Base-by-base conservation (phyloP, 2,329 filamentous ascomycete species). In the Venturia aucupariae region DNA sequence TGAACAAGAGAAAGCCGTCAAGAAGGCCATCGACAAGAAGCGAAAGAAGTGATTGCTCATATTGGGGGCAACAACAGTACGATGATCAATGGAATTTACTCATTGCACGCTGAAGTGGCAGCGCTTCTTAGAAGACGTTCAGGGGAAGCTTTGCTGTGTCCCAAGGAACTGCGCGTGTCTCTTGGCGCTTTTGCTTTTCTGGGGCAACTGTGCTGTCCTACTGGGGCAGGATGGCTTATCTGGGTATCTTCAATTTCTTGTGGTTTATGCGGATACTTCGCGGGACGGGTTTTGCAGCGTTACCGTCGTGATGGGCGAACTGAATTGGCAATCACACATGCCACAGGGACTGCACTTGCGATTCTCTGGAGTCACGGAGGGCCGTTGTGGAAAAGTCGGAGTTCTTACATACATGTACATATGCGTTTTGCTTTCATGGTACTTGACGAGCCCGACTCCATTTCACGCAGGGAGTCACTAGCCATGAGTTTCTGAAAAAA, bases 1-100 rank as follows among this genome's bases (percentile, higher is more conserved):
- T 15, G 46, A 65, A 24, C 51, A 64, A n/a, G 44, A 38, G 8
- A 63, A 62, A 39, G 64, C 63, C 2, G 63, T 64, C n/a, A 64
- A 61, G 5, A 41, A 46, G 57, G 63, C 17, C 35, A 39, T 38
- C 13, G 48, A 44, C 27, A 38, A 57, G 62, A 57, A 39, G 30
- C 30, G 51, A 24, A 63, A 63, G 48, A 57, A 57, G 30, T 57
- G 51, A 57, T n/a, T 11, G 22, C 46, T 41, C 11, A 41, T 4
- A 41, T 41, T 4, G 39, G 38, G 39, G 13, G 10, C 22, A 51
- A 51, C 2, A 13, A 8, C 5, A 27, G 46, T 15, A 10, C 22
- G 46, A 11, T 27, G 10, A 4, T 22, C 5, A 13, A 17, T 22
- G 46, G 13, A 24, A 11, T n/a, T 11, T 35, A 19, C 17, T 2